Evolutionary conservation across 73 alveolate species (phyloP).

Genomic region (Paramecium sonneborni): DNA sequence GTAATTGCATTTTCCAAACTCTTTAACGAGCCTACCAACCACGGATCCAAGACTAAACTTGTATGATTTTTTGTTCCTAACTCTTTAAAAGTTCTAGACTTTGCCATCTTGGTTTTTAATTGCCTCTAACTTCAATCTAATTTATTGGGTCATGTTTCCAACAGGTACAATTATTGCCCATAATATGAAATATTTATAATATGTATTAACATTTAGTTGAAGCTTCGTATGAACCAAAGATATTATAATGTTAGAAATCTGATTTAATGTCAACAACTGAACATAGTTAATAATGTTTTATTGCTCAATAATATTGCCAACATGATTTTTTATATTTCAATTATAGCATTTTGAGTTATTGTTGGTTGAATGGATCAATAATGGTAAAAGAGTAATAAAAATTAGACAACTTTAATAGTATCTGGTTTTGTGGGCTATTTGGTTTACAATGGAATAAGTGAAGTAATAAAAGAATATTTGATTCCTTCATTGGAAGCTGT

Average conservation of each 20-base stretch:
- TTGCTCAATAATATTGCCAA: neutral
- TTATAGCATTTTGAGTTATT: neutral
- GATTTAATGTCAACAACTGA: neutral
- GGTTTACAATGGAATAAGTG: conserved; percentile 14
- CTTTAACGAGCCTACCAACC: conserved; percentile 53
- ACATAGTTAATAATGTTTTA: neutral
- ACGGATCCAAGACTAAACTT: neutral
- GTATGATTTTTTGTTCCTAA: neutral
- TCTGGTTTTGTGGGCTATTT: neutral
- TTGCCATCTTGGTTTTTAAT: neutral
- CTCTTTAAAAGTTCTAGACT: neutral
- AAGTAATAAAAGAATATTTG: conserved; percentile 27
- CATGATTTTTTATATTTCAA: neutral
- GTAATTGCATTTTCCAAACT: conserved; percentile 8
- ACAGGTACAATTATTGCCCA: conserved; percentile 35
- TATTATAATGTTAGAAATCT: neutral
- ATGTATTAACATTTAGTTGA: neutral
- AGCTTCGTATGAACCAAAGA: neutral
- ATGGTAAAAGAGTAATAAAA: neutral
- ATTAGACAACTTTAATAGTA: neutral
- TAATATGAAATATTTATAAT: neutral
- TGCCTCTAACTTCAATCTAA: neutral
- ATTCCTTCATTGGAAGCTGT: conserved; percentile 11
- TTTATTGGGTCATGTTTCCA: neutral
- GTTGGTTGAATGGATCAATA: neutral